Evolutionary conservation across 179 eudicot genomes (phyloP), one percentile per base, ranked within the genome.

Genomic region (Beta corolliflora): DNA sequence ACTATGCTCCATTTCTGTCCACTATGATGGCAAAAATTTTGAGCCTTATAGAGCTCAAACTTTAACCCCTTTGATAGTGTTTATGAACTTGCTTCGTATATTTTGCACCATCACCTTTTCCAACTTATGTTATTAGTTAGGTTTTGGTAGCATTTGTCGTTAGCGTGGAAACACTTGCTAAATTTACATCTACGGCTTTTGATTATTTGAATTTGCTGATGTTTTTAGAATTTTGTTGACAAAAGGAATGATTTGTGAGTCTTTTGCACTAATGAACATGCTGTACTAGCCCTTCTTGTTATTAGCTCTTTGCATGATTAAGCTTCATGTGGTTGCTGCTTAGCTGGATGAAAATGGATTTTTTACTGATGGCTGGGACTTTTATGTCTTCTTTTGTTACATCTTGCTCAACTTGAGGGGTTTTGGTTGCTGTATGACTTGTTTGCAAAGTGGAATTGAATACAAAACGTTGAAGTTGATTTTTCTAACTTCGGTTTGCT

Each of bases 401-500:
- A 19, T 16, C 75, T 7, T 81, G 75, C 21, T 69, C 21, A 18
- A n/a, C 56, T 58, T 66, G 23, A 31, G 19, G 53, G 18, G 29
- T 4, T 23, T 50, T 29, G 10, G 41, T 54, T 71, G 71, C 12
- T 59, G 13, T 25, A 59, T 58, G 58, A 10, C 36, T 50, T 80
- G 64, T 16, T 61, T 23, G 29, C 52, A 65, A 18, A 23, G 18
- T 63, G 13, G 7, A n/a, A 44, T 58, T 9, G 23, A 54, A 19
- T 18, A 29, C 7, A 7, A 29, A 50, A 29, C 54, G 74, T 36
- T 54, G 63, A 48, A 73, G 72, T 61, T 46, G 50, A 45, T 41
- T 45, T 54, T 41, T 68, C 29, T 85, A 60, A 73, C 72, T 46
- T 55, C 23, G 16, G 31, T 53, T 68, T 23, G 64, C 1, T 80